Percentiles rank a stretch among this genome's conserved stretches.
These are phyloP conservation scores for Spirogloea muscicola DNA, from an alignment of 139 green algal species.

Conservation along the genomic window DNA sequence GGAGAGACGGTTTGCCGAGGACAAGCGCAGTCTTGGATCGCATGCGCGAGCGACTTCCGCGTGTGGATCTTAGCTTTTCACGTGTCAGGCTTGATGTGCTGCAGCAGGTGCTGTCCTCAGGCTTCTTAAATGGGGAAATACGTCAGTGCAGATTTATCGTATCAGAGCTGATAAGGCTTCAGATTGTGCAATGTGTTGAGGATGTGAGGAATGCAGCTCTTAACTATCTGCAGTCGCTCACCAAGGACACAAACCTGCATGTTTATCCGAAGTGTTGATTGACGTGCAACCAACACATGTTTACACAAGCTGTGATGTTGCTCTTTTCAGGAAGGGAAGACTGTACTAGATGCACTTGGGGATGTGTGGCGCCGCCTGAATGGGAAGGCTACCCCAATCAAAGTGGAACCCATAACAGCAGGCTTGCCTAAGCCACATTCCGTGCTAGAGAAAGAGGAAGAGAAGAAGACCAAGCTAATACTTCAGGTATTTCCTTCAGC, in stretches of 20 bases:
- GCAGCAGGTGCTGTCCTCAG: neutral
- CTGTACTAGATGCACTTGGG: slow-evolving; percentile 3
- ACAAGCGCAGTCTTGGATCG: slow-evolving; percentile 4
- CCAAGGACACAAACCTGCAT: neutral
- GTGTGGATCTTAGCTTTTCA: slow-evolving; percentile 12
- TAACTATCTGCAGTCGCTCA: neutral
- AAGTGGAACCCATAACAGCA: neutral
- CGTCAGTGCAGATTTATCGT: no score
- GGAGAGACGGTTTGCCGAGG: slow-evolving; percentile 18
- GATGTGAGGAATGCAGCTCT: neutral
- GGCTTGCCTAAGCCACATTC: slow-evolving; percentile 13
- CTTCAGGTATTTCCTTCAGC: slow-evolving; percentile 1
- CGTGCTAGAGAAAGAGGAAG: slow-evolving; percentile 5
- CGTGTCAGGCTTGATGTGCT: slow-evolving; percentile 1
- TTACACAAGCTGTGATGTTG: no score
- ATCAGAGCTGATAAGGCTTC: no score
- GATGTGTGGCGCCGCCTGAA: slow-evolving; percentile 32
- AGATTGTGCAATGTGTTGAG: neutral
- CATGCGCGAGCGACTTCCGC: neutral
- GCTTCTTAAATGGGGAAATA: neutral
- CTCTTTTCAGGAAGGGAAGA: neutral
- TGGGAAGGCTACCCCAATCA: neutral
- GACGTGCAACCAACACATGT: neutral
- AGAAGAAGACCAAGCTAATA: slow-evolving; percentile 33
- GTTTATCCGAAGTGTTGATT: neutral